Evolutionary conservation across 352 stramenopile genomes (phyloP), one percentile per base, ranked within the genome.

Genomic region (Phytopythium vexans): DNA sequence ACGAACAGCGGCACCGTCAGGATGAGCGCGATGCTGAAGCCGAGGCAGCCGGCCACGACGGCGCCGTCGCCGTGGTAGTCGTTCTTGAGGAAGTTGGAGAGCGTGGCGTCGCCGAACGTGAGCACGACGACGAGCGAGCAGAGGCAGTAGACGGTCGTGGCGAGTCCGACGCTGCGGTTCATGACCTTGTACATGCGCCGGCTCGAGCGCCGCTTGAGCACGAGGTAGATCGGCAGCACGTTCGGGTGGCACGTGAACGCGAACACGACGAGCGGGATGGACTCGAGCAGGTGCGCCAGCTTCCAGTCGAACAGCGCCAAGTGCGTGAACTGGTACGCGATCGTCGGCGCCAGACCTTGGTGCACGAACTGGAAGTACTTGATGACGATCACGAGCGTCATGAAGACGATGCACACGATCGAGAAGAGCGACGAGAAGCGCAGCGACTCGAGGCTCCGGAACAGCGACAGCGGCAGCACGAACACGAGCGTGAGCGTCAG

Each of bases 291-390:
- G 32, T 80, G 74, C 10, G 58, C 66, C 10, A 92, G 61, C 0
- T 54, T 62, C 64, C 78, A 90, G 49, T 93, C 72, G 54, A 89
- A 89, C 12, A 96, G 69, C 39, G 62, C 68, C 44, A 96, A 55
- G 64, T 92, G 84, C 38, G 79, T 62, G 12, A 91, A 65, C 62
- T 94, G 84, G 60, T 87, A 92, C 4, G 52, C 46, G 21, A 94
- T 90, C 39, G 73, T 70, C 6, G 65, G 79, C 0, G 82, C 79
- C 31, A 80, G 59, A 0, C 77, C 84, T 48, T 78, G 48, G 53
- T 92, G 78, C 41, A 90, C 80, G 52, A 93, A 96, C 64, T 92
- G 75, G 60, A 92, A 92, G 68, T 96, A 96, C 70, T 93, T 94
- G 68, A 89, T 78, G 42, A 94, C 74, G 47, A 96, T 88, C n/a